Evolutionary conservation across 192 early-diverging fungal species (phyloP).

Genomic region (Linnemannia zychae): DNA sequence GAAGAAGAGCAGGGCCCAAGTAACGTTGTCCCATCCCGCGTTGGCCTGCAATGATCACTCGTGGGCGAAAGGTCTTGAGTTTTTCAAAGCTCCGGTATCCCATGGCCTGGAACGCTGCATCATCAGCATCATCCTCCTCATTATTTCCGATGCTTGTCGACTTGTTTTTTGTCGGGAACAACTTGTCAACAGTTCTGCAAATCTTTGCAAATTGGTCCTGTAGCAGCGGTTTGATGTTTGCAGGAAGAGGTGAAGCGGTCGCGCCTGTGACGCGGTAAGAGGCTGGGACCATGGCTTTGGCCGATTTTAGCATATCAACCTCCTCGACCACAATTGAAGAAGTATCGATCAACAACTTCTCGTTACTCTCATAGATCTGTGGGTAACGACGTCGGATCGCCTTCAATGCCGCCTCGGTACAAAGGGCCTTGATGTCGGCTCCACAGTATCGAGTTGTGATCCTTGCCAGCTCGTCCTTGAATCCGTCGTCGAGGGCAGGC

Average conservation of each 20-base stretch:
- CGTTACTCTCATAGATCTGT: constrained; percentile 72
- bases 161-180: constrained; percentile 29
- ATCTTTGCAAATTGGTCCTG: constrained; percentile 28
- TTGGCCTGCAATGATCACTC: constrained; percentile 70
- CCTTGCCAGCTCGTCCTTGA: constrained; percentile 64
- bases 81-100: constrained; percentile 51
- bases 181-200: constrained; percentile 18
- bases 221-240: constrained; percentile 56
- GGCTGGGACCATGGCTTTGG: constrained; percentile 61
- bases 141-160: not conserved
- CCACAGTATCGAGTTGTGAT: constrained; percentile 76
- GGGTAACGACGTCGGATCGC: constrained; percentile 78
- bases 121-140: constrained; percentile 36
- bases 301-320: constrained; percentile 68
- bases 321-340: constrained; percentile 63
- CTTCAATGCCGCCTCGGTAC: constrained; percentile 78
- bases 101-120: constrained; percentile 47
- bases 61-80: constrained; percentile 65
- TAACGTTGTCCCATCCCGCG: constrained; percentile 72
- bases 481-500: constrained; percentile 59
- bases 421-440: constrained; percentile 78
- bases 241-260: constrained; percentile 60
- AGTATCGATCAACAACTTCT: constrained; percentile 67
- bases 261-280: constrained; percentile 60
- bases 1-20: constrained; percentile 67